Percentiles rank a stretch among this genome's conserved stretches.
These are phyloP conservation scores for Medicago truncatula DNA, from an alignment of 306 rosid species.

Conservation along the genomic window MtrunA17r5.0-ANR NC_053045.1:37329501-37330000, in stretches of 20 bases:
- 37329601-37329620: too few species aligned
- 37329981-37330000: conserved; percentile 57
- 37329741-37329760: too few species aligned
- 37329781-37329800: too few species aligned
- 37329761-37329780: too few species aligned
- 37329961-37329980: conserved; percentile 23
- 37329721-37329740: too few species aligned
- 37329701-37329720: conserved; percentile 51
- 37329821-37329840: too few species aligned
- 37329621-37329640: too few species aligned
- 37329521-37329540: conserved; percentile 79
- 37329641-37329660: too few species aligned
- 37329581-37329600: background rate
- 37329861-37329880: background rate
- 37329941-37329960: conserved; percentile 53
- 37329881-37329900: background rate
- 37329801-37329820: too few species aligned
- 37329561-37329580: too few species aligned
- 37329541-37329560: conserved; percentile 63
- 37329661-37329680: conserved; percentile 60
- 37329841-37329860: background rate
- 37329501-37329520: conserved; percentile 73
- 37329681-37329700: conserved; percentile 68
- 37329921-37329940: too few species aligned
- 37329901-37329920: too few species aligned